Evolutionary conservation across 2,329 filamentous ascomycete species (phyloP).

Genomic region (Colletotrichum incanum): DNA sequence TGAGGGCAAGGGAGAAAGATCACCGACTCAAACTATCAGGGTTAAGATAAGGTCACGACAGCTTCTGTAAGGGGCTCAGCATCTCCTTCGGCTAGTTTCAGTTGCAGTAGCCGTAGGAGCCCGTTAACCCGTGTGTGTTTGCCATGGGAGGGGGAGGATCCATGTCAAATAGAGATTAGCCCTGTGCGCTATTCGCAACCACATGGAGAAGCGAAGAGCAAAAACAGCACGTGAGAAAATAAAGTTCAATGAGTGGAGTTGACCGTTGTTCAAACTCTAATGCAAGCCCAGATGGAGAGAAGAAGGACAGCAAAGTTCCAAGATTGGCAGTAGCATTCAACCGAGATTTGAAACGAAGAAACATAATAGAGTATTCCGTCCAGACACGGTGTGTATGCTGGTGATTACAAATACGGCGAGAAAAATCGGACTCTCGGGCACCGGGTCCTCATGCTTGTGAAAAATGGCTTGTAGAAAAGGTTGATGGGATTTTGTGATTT

Average conservation of each 20-base stretch:
- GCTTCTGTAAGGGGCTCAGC: background rate
- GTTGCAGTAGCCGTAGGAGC: background rate
- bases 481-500: background rate
- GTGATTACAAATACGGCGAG: background rate
- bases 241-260: conserved; percentile 32
- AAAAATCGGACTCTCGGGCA: conserved; percentile 3
- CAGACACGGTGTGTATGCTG: background rate
- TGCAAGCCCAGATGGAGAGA: background rate
- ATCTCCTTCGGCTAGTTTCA: background rate
- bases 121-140: background rate
- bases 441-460: background rate
- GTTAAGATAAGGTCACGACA: background rate
- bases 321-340: conserved; percentile 15
- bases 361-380: background rate
- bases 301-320: conserved; percentile 10
- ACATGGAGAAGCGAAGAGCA: background rate
- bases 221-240: conserved; percentile 6
- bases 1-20: background rate
- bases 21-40: background rate
- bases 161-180: background rate
- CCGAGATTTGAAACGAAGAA: conserved; percentile 27
- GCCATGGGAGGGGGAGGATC: background rate
- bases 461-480: background rate
- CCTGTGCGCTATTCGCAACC: background rate
- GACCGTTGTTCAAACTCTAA: conserved; percentile 7